These are phyloP conservation scores for Camelina neglecta DNA, from an alignment of 345 rosid genomes.

Conservation along the genomic window DNA sequence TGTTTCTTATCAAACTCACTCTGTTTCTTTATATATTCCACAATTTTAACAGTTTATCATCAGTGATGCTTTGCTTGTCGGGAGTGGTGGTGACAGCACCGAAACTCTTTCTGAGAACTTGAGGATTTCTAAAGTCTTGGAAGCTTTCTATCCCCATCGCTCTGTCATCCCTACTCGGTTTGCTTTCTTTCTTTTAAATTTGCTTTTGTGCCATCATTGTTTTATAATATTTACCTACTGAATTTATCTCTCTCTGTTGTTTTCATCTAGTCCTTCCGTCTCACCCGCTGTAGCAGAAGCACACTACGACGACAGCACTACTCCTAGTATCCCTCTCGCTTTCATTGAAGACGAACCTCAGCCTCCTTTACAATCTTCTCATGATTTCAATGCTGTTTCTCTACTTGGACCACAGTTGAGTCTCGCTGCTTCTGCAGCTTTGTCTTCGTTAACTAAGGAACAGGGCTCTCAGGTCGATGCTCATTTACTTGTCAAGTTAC, in stretches of 20 bases:
- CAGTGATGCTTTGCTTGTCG: conserved; percentile 47
- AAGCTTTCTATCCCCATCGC: conserved; percentile 55
- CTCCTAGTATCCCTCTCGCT: conserved; percentile 52
- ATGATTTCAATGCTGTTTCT: conserved; percentile 12
- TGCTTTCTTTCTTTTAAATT: not conserved
- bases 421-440: conserved; percentile 49
- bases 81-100: conserved; percentile 60
- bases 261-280: conserved; percentile 51
- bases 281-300: conserved; percentile 42
- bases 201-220: not conserved
- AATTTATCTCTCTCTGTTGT: not conserved
- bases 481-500: conserved; percentile 57
- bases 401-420: conserved; percentile 39
- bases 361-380: not conserved
- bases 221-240: not conserved
- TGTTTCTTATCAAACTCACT: not conserved
- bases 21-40: not conserved
- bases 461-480: conserved; percentile 51
- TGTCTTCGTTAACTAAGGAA: conserved; percentile 44
- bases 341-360: conserved; percentile 54
- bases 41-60: conserved; percentile 47
- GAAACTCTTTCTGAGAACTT: conserved; percentile 47
- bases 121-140: conserved; percentile 55
- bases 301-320: conserved; percentile 49
- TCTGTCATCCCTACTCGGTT: conserved; percentile 57